phyloP scores from a whole-genome alignment of 352 stramenopile species.

The Globisporangium camurandrum region DNA sequence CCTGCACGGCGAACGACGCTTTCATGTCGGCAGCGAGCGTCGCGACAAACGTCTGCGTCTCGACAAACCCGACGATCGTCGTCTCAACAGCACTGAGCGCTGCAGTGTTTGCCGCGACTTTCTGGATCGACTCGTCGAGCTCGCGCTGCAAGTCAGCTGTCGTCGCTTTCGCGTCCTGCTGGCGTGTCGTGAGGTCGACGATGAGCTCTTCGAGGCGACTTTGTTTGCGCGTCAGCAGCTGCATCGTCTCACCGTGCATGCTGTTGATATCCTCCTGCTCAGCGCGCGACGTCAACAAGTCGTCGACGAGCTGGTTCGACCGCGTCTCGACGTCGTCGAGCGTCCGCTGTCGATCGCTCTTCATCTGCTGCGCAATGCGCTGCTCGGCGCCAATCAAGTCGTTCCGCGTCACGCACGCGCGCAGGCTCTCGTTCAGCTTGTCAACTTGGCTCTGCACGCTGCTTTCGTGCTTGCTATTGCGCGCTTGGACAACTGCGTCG shows the following conservation, averaged over 20 bases:
- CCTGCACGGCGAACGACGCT: constrained; percentile 25
- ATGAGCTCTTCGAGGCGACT: constrained; percentile 44
- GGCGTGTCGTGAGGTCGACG: constrained; percentile 41
- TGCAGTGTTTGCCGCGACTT: constrained; percentile 31
- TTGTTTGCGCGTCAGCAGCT: constrained; percentile 46
- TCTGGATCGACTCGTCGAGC: constrained; percentile 48
- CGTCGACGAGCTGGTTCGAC: constrained; percentile 61
- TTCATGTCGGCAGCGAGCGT: constrained; percentile 35
- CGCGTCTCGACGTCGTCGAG: constrained; percentile 51
- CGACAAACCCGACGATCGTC: constrained; percentile 48
- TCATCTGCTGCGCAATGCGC: constrained; percentile 69
- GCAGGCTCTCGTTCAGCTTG: constrained; percentile 71
- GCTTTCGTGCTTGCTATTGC: constrained; percentile 70
- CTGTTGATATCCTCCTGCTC: constrained; percentile 86
- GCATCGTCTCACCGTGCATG: constrained; percentile 53
- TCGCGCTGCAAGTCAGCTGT: constrained; percentile 33
- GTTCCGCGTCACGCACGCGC: constrained; percentile 66
- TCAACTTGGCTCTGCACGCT: constrained; percentile 68
- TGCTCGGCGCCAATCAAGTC: constrained; percentile 73
- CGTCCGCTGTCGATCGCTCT: constrained; percentile 42
- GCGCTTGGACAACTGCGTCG: constrained; percentile 64
- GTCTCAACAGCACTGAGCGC: constrained; percentile 36
- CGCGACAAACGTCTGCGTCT: constrained; percentile 38
- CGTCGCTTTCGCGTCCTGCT: constrained; percentile 26
- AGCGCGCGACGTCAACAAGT: constrained; percentile 41